These are phyloP conservation scores for Colletotrichum spaethianum DNA, from an alignment of 2,329 filamentous ascomycete species.

Conservation along the genomic window DNA sequence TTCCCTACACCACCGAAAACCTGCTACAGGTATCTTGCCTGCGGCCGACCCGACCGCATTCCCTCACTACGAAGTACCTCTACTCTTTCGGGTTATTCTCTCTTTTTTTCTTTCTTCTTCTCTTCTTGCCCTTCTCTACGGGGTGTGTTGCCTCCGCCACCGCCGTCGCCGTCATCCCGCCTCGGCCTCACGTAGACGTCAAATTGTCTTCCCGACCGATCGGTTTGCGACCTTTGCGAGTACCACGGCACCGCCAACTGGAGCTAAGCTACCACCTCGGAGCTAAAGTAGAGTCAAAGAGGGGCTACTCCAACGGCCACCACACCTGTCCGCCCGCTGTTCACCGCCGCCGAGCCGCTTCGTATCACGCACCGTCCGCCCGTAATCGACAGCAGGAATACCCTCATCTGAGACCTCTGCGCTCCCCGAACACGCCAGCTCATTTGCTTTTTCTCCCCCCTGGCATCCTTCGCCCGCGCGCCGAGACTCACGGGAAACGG, in stretches of 20 bases:
- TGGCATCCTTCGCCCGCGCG: slow-evolving; percentile 30
- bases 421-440: slow-evolving; percentile 34
- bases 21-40: slow-evolving; percentile 38
- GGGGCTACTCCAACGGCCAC: background rate
- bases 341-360: slow-evolving; percentile 14
- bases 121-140: slow-evolving; percentile 5
- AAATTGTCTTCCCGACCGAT: slow-evolving; percentile 32
- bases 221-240: slow-evolving; percentile 43
- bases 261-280: background rate
- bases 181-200: background rate
- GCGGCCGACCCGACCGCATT: slow-evolving; percentile 21
- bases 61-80: slow-evolving; percentile 28
- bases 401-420: slow-evolving; percentile 29
- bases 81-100: slow-evolving; percentile 7
- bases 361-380: background rate
- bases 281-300: slow-evolving; percentile 8
- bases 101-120: background rate
- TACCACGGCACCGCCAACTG: slow-evolving; percentile 19
- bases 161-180: background rate
- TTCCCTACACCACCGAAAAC: slow-evolving; percentile 19
- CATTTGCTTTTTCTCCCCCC: slow-evolving; percentile 40
- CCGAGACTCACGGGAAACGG: slow-evolving; percentile 39
- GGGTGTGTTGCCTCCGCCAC: slow-evolving; percentile 13
- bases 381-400: slow-evolving; percentile 14
- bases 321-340: background rate